These are phyloP conservation scores for Aspergillus tamarii DNA, from an alignment of 2,329 filamentous ascomycete genomes.

Conservation along the genomic window DNA sequence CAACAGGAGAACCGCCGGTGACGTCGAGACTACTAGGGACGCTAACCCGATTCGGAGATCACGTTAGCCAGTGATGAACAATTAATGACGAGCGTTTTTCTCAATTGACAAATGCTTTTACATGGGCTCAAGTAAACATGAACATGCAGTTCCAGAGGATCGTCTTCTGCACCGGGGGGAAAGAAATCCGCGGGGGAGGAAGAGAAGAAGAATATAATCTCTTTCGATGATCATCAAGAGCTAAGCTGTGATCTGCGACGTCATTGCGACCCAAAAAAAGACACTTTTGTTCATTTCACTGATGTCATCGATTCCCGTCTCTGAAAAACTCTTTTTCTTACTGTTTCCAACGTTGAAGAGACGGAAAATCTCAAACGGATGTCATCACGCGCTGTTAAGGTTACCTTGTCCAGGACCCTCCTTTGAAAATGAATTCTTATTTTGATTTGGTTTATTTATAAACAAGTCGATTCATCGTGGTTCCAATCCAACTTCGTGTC, in stretches of 20 bases:
- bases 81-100: neutral
- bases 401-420: neutral
- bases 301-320: constrained; percentile 25
- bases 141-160: neutral
- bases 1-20: constrained; percentile 17
- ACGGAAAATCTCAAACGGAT: neutral
- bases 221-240: neutral
- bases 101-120: neutral
- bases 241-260: constrained; percentile 16
- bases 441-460: no score
- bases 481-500: neutral
- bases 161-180: neutral
- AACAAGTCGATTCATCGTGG: neutral
- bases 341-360: neutral
- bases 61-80: constrained; percentile 12
- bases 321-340: neutral
- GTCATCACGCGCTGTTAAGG: neutral
- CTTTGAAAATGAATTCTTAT: neutral
- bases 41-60: constrained; percentile 21
- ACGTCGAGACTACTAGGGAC: constrained; percentile 26
- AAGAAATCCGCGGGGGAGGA: neutral
- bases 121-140: neutral
- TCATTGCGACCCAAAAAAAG: constrained; percentile 17
- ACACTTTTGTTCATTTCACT: constrained; percentile 1
- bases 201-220: neutral